These are phyloP conservation scores for Boletus subparvulus DNA, from an alignment of 768 basidiomycete genomes.

Conservation along the genomic window DNA sequence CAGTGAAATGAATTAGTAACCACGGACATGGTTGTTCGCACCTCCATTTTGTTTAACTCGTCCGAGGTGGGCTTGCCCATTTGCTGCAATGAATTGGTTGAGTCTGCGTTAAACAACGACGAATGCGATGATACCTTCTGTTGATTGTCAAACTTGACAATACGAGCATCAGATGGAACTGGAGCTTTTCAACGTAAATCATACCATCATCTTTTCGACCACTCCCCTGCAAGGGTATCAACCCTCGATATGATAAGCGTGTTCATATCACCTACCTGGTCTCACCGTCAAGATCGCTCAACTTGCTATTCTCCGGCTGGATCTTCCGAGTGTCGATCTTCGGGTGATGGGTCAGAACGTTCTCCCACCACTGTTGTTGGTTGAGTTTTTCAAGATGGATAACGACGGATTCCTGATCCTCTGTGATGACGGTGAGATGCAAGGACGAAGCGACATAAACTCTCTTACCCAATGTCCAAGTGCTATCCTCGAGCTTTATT, in stretches of 20 bases:
- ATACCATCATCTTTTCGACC: constrained; percentile 99
- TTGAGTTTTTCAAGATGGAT: constrained; percentile 88
- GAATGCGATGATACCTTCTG: constrained; percentile 35
- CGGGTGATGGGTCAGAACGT: constrained; percentile 91
- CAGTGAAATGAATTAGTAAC: not conserved
- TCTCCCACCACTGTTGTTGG: constrained; percentile 95
- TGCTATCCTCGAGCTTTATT: constrained; percentile 94
- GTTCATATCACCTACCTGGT: constrained; percentile 61
- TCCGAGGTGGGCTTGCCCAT: constrained; percentile 96
- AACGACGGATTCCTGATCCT: constrained; percentile 71
- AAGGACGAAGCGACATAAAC: not conserved
- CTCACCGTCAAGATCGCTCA: constrained; percentile 94
- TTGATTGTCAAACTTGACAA: constrained; percentile 44
- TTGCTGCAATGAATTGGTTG: constrained; percentile 51
- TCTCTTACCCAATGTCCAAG: constrained; percentile 86
- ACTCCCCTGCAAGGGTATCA: constrained; percentile 61
- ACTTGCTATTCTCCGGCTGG: constrained; percentile 90
- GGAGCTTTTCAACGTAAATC: constrained; percentile 22
- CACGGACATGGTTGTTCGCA: constrained; percentile 26
- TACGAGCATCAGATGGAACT: constrained; percentile 8
- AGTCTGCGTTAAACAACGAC: not conserved
- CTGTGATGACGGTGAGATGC: constrained; percentile 40
- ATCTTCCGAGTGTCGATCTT: constrained; percentile 98
- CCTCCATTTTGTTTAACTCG: constrained; percentile 91
- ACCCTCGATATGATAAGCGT: not conserved